Conservation (phyloP, 148 eudicot genomes). For the Amaranthus cruentus region DNA sequence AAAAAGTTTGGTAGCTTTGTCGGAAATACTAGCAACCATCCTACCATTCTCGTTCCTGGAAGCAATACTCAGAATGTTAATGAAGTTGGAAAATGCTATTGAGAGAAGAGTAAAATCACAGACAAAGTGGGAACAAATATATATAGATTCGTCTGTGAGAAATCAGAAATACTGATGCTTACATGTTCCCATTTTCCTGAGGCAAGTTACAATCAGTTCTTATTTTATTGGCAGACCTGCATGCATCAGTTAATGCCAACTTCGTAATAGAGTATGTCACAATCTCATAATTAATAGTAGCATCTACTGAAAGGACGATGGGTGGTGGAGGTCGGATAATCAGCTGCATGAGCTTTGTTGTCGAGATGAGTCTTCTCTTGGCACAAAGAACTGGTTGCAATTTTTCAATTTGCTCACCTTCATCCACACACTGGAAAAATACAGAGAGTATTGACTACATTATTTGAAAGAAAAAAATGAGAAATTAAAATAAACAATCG, state of each 20-base stretch:
- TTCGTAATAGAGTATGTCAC: conserved; percentile 44
- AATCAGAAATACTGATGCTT: conserved; percentile 13
- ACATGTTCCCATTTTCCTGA: conserved; percentile 27
- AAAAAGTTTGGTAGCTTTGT: conserved; percentile 38
- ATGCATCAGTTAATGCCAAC: conserved; percentile 56
- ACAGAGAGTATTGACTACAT: conserved; percentile 7
- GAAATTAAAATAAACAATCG: neutral
- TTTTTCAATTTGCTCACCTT: conserved; percentile 25
- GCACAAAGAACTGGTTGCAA: conserved; percentile 24
- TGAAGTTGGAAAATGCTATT: conserved; percentile 8
- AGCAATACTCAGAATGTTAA: neutral
- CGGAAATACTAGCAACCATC: neutral
- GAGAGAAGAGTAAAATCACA: neutral
- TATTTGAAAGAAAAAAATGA: neutral
- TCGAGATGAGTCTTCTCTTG: conserved; percentile 46
- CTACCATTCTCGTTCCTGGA: neutral
- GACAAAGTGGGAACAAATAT: neutral
- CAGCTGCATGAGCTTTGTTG: conserved; percentile 67
- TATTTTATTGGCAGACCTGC: conserved; percentile 26
- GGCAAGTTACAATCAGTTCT: conserved; percentile 19
- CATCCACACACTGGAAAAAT: conserved; percentile 35
- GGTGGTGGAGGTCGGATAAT: conserved; percentile 49
- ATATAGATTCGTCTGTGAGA: neutral
- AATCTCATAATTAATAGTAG: conserved; percentile 30
- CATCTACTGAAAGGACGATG: conserved; percentile 41